Percentiles rank a stretch among this genome's conserved stretches.
These are phyloP conservation scores for Rhododendron ovatum DNA, from an alignment of 148 eudicot genomes.

Conservation along the genomic window DNA sequence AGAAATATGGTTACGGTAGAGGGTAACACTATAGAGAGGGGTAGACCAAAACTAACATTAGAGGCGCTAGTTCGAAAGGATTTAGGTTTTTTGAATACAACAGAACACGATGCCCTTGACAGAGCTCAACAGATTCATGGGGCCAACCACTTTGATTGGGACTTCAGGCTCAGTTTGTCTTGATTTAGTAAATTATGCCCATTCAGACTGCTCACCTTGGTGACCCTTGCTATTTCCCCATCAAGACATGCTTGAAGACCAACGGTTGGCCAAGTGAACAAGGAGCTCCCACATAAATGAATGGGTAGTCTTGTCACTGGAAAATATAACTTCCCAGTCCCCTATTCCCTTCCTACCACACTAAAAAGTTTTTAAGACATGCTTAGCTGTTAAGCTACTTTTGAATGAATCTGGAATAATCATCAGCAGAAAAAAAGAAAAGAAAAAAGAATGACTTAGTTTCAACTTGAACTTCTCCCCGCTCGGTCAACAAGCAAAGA, in stretches of 20 bases:
- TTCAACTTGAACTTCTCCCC: no score
- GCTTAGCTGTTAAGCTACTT: neutral
- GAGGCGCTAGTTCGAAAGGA: neutral
- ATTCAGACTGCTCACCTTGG: neutral
- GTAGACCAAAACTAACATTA: neutral
- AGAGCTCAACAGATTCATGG: neutral
- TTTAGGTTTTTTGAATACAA: neutral
- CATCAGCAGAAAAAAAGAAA: neutral
- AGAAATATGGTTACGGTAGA: neutral
- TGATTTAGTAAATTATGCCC: no score
- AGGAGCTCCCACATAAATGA: neutral
- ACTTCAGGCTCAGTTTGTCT: no score
- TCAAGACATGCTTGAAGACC: neutral
- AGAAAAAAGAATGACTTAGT: neutral
- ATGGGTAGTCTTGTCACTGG: neutral
- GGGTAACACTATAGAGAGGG: neutral
- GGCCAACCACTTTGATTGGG: no score
- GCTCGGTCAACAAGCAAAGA: neutral
- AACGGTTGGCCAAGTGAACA: neutral
- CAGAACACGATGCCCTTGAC: neutral
- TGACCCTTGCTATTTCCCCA: neutral
- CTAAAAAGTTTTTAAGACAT: neutral
- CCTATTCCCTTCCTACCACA: neutral
- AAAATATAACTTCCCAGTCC: neutral
- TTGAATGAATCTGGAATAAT: neutral